Evolutionary conservation across 129 eudicot genomes (phyloP).

Genomic region (Flaveria brownii): DNA sequence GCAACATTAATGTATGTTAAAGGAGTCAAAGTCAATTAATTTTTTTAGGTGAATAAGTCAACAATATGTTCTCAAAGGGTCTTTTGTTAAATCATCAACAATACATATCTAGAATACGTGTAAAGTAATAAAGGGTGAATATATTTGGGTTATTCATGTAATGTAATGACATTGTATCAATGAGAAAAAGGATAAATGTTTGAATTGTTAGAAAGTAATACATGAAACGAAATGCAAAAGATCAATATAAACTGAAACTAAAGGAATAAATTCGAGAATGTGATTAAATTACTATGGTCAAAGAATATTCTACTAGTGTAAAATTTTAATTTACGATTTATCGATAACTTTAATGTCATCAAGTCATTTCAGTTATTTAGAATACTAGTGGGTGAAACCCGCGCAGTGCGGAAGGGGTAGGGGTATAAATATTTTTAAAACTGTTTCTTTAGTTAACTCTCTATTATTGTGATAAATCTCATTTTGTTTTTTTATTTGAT

Average conservation of each 20-base stretch:
- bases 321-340: too few relatives aligned
- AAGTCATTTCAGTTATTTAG: too few relatives aligned
- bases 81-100: not conserved
- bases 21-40: slow-evolving; percentile 8
- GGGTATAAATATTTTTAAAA: too few relatives aligned
- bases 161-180: not conserved
- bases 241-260: not conserved
- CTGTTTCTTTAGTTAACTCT: too few relatives aligned
- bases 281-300: not conserved
- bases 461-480: too few relatives aligned
- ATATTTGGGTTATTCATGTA: not conserved
- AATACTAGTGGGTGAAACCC: too few relatives aligned
- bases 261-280: not conserved
- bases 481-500: too few relatives aligned
- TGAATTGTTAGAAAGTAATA: too few relatives aligned
- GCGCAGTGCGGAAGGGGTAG: too few relatives aligned
- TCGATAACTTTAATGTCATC: too few relatives aligned
- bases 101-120: not conserved
- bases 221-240: not conserved
- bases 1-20: slow-evolving; percentile 16
- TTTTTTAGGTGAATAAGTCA: not conserved
- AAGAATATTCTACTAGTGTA: too few relatives aligned
- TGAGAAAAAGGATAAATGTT: not conserved
- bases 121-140: not conserved
- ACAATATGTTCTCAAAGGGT: not conserved